A percentile compares a stretch with the other conserved stretches of the same genome.
Conservation (phyloP, 805 yeast genomes). For the Wickerhamomyces ciferrii region DNA sequence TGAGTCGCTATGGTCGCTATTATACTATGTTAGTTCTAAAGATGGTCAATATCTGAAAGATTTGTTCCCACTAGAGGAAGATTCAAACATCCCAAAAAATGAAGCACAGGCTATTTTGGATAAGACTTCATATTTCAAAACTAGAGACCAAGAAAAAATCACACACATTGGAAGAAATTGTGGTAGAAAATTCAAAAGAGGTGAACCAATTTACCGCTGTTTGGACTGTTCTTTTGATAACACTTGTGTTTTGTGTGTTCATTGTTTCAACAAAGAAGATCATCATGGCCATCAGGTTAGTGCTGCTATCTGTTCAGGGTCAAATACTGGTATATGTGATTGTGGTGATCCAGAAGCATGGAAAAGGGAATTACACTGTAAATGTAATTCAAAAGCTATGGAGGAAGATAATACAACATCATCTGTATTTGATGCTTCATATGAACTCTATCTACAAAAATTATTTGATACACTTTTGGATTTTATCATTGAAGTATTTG, state of each 20-base stretch:
- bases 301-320: conserved; percentile 16
- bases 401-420: conserved; percentile 33
- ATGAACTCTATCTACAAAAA: conserved; percentile 4
- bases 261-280: conserved; percentile 67
- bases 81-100: conserved; percentile 1
- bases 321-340: conserved; percentile 39
- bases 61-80: conserved; percentile 27
- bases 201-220: conserved; percentile 70
- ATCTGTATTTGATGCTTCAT: conserved; percentile 3
- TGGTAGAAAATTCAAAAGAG: conserved; percentile 53
- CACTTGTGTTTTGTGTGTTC: conserved; percentile 70
- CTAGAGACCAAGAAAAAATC: neutral
- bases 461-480: conserved; percentile 34
- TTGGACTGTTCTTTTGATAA: conserved; percentile 73
- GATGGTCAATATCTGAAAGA: conserved; percentile 30
- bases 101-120: conserved; percentile 1
- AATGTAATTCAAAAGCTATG: conserved; percentile 25
- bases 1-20: neutral
- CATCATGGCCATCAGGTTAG: conserved; percentile 30
- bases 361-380: conserved; percentile 46
- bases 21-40: conserved; percentile 29
- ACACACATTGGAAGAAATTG: conserved; percentile 60
- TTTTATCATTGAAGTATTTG: conserved; percentile 38
- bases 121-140: no score
- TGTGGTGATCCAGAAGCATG: conserved; percentile 89